These are phyloP conservation scores for Rhizopogon vesiculosus DNA, from an alignment of 768 basidiomycete species.

Conservation along the genomic window DNA sequence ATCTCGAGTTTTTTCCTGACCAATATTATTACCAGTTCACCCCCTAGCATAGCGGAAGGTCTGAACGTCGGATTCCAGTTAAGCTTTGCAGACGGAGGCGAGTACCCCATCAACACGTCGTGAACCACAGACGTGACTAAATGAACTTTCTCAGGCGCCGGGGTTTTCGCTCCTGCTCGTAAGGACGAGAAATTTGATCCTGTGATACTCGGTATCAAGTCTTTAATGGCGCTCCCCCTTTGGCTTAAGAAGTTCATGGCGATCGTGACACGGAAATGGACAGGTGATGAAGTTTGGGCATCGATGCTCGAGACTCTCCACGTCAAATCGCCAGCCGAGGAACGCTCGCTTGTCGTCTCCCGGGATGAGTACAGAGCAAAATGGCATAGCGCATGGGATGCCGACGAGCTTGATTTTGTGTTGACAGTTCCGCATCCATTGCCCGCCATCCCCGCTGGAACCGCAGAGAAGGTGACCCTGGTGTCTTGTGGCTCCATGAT, in stretches of 20 bases:
- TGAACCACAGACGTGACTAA: not conserved
- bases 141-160: constrained; percentile 33
- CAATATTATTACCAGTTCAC: constrained; percentile 18
- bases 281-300: constrained; percentile 21
- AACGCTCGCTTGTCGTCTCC: constrained; percentile 23
- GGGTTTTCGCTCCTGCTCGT: constrained; percentile 31
- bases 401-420: constrained; percentile 36
- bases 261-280: constrained; percentile 27
- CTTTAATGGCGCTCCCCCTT: constrained; percentile 21
- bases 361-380: constrained; percentile 17
- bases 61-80: constrained; percentile 49
- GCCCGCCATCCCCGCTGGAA: constrained; percentile 33
- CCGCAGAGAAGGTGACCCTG: constrained; percentile 29
- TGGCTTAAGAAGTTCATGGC: constrained; percentile 42
- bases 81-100: constrained; percentile 54
- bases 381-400: constrained; percentile 36
- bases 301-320: constrained; percentile 32
- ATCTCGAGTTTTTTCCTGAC: not conserved
- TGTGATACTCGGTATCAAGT: constrained; percentile 18
- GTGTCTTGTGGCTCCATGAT: constrained; percentile 29
- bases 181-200: constrained; percentile 32
- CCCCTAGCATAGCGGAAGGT: constrained; percentile 49
- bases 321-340: constrained; percentile 21
- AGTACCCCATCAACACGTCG: not conserved
- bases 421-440: constrained; percentile 34